Conservation (phyloP, 139 green algal species). For the Astrephomene gubernaculifera region DNA sequence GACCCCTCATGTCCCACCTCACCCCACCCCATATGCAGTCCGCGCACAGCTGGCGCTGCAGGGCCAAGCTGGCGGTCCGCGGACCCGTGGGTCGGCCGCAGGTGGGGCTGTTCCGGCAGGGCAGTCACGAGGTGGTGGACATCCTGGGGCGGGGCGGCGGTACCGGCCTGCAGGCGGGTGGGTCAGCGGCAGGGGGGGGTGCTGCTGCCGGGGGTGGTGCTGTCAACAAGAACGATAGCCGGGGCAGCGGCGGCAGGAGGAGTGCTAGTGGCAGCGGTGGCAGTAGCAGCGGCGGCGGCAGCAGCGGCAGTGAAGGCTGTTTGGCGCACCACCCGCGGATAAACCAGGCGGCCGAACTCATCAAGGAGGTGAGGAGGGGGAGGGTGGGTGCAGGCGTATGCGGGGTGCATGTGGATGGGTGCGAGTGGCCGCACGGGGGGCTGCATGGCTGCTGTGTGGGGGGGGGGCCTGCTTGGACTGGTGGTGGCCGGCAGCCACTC, state of each 20-base stretch:
- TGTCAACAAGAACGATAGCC: too few relatives aligned
- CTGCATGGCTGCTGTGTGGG: too few relatives aligned
- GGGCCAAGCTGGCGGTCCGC: conserved; percentile 71
- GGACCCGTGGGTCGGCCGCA: conserved; percentile 8
- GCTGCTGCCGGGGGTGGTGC: too few relatives aligned
- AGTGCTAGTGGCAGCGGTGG: not conserved
- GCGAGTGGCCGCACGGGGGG: too few relatives aligned
- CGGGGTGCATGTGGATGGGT: not conserved
- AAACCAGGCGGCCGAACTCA: conserved; percentile 63
- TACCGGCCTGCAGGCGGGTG: too few relatives aligned
- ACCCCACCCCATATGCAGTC: too few relatives aligned
- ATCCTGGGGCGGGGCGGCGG: conserved; percentile 46
- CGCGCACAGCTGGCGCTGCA: conserved; percentile 59
- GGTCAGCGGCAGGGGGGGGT: too few relatives aligned
- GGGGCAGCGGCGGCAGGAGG: too few relatives aligned
- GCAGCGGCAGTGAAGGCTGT: not conserved
- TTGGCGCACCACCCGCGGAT: conserved; percentile 69
- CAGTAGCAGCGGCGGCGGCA: not conserved
- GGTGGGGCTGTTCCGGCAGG: conserved; percentile 63
- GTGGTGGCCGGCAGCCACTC: too few relatives aligned
- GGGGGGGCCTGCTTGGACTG: too few relatives aligned
- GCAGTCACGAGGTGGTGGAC: conserved; percentile 58
- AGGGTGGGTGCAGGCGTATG: not conserved
- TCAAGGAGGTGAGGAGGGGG: conserved; percentile 46
- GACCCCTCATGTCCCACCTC: too few relatives aligned